Evolutionary conservation across 2,329 filamentous ascomycete species (phyloP).

Genomic region (Aspergillus sp.): DNA sequence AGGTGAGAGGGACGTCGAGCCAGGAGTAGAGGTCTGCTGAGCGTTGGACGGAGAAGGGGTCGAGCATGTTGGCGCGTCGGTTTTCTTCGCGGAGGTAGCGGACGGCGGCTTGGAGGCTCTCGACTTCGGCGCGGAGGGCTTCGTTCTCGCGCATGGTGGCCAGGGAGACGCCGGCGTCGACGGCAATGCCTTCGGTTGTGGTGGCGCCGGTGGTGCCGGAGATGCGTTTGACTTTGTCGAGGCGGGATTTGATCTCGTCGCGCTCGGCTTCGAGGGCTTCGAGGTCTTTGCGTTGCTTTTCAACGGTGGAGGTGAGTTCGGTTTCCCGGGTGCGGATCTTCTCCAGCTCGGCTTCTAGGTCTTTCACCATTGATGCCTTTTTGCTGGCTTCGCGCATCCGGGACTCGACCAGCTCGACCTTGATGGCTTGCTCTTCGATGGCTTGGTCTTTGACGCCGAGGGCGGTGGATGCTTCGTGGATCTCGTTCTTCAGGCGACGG

Average conservation of each 20-base stretch:
- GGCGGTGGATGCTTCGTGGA: slow-evolving; percentile 72
- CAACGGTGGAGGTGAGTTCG: slow-evolving; percentile 36
- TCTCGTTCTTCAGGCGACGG: slow-evolving; percentile 74
- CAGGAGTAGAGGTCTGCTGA: slow-evolving; percentile 45
- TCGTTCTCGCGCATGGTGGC: slow-evolving; percentile 48
- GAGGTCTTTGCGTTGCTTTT: slow-evolving; percentile 41
- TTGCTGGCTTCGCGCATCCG: slow-evolving; percentile 80
- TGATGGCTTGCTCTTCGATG: slow-evolving; percentile 82
- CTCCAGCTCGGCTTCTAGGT: slow-evolving; percentile 46
- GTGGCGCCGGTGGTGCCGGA: slow-evolving; percentile 42
- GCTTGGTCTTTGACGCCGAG: slow-evolving; percentile 76
- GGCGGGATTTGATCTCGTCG: slow-evolving; percentile 44
- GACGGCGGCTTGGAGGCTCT: slow-evolving; percentile 48
- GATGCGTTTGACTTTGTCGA: slow-evolving; percentile 46
- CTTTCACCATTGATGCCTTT: slow-evolving; percentile 61
- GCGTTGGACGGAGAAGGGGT: slow-evolving; percentile 46
- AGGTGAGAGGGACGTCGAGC: slow-evolving; percentile 45
- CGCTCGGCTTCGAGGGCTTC: slow-evolving; percentile 42
- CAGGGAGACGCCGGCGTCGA: slow-evolving; percentile 42
- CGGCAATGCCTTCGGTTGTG: slow-evolving; percentile 40
- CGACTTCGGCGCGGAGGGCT: slow-evolving; percentile 45
- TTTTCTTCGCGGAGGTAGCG: slow-evolving; percentile 51
- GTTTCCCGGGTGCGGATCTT: slow-evolving; percentile 38
- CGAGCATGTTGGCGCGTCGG: slow-evolving; percentile 42
- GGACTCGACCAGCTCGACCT: slow-evolving; percentile 89